A percentile compares a stretch with the other conserved stretches of the same genome.
These are phyloP conservation scores for Seiridium unicorne DNA, from an alignment of 2,329 filamentous ascomycete species.

Conservation along the genomic window DNA sequence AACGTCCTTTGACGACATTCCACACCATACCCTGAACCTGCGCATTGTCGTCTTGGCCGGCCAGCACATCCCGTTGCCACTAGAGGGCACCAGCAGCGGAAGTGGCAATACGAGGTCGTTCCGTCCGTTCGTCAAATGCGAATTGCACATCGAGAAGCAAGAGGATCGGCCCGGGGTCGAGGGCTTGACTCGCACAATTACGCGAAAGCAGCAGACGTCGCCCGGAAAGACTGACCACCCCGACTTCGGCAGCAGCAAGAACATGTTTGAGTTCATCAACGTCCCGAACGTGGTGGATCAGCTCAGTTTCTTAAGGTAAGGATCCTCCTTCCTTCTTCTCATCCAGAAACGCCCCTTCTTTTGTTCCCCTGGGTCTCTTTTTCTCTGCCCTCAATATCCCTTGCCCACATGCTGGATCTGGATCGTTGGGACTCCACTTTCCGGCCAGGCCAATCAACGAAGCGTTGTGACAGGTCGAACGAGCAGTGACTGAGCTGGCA, in stretches of 20 bases:
- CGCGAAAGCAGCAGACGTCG: conserved; percentile 58
- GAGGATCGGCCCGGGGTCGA: conserved; percentile 31
- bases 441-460: conserved; percentile 15
- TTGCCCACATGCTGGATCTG: conserved; percentile 15
- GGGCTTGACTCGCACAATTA: conserved; percentile 49
- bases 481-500: conserved; percentile 20
- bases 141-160: conserved; percentile 74
- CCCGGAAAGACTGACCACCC: conserved; percentile 58
- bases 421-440: conserved; percentile 13
- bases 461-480: conserved; percentile 15
- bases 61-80: conserved; percentile 68
- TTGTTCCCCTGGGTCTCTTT: background rate
- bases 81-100: conserved; percentile 42
- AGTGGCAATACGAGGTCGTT: conserved; percentile 51
- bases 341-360: background rate
- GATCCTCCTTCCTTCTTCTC: conserved; percentile 12
- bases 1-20: conserved; percentile 43
- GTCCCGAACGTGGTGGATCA: conserved; percentile 63
- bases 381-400: background rate
- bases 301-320: conserved; percentile 72
- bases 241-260: conserved; percentile 54
- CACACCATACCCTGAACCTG: conserved; percentile 60
- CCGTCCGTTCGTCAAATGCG: conserved; percentile 73
- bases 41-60: conserved; percentile 73
- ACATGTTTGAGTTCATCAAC: conserved; percentile 57